Evolutionary conservation across 192 early-diverging fungal genomes (phyloP).

Genomic region (Coemansia sp.): DNA sequence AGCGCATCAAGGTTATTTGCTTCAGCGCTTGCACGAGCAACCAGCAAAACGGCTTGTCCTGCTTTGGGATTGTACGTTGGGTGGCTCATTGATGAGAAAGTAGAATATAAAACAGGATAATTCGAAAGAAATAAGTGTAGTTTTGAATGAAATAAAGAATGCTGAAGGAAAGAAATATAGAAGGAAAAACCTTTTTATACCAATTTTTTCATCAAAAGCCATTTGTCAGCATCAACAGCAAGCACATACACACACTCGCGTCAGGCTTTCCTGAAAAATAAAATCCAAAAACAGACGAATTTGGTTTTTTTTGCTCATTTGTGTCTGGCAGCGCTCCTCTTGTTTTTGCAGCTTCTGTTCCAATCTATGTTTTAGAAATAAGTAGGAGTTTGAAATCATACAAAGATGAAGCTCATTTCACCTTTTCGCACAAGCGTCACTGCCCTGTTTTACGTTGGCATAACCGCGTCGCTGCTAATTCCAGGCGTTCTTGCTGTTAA

Average conservation of each 20-base stretch:
- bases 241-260: too few relatives aligned
- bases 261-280: too few relatives aligned
- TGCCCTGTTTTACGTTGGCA: conserved; percentile 24
- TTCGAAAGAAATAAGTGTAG: not conserved
- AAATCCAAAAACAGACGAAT: too few relatives aligned
- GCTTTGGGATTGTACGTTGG: conserved; percentile 16
- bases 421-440: conserved; percentile 2
- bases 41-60: conserved; percentile 41
- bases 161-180: not conserved
- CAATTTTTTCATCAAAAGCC: too few relatives aligned
- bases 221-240: too few relatives aligned
- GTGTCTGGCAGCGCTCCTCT: not conserved
- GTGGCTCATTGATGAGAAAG: conserved; percentile 2
- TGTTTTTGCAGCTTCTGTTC: not conserved
- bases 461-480: conserved; percentile 17
- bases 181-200: not conserved
- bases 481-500: conserved; percentile 60
- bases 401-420: conserved; percentile 6
- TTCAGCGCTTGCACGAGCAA: conserved; percentile 31
- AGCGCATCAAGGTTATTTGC: conserved; percentile 32
- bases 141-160: too few relatives aligned
- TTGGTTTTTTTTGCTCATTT: too few relatives aligned
- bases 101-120: not conserved
- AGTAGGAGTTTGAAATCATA: not conserved
- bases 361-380: not conserved